Percentiles rank a stretch among this genome's conserved stretches.
Conservation (phyloP, 129 eudicot species). For the Saposhnikovia divaricata region DNA sequence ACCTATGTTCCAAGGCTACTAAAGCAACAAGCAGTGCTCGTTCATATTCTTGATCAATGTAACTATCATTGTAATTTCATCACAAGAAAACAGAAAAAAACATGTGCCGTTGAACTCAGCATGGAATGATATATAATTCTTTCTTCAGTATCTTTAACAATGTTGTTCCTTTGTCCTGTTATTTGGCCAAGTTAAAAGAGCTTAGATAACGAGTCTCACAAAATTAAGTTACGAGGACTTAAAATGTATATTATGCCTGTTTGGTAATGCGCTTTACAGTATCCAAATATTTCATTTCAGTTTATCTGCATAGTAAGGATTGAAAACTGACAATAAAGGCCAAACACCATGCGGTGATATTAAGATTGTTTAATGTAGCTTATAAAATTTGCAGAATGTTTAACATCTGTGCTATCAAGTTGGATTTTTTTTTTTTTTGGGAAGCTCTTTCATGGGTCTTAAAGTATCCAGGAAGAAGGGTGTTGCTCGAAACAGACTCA, state of each 20-base stretch:
- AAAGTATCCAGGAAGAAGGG: no score
- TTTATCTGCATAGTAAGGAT: no score
- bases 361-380: no score
- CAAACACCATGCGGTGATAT: not conserved
- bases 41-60: slow-evolving; percentile 11
- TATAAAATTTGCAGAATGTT: no score
- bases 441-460: no score
- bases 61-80: slow-evolving; percentile 16
- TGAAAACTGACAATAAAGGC: not conserved
- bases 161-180: not conserved
- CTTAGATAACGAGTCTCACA: not conserved
- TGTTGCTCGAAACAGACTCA: no score
- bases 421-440: no score
- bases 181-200: not conserved
- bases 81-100: not conserved
- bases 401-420: not conserved
- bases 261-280: no score
- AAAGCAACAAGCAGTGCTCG: slow-evolving; percentile 17
- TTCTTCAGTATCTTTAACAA: not conserved
- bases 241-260: no score
- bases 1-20: slow-evolving; percentile 45
- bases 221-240: not conserved
- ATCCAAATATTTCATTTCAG: not conserved
- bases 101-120: not conserved
- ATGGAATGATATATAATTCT: not conserved